Evolutionary conservation across 345 rosid genomes (phyloP).

Genomic region (Eucalyptus marginata): DNA sequence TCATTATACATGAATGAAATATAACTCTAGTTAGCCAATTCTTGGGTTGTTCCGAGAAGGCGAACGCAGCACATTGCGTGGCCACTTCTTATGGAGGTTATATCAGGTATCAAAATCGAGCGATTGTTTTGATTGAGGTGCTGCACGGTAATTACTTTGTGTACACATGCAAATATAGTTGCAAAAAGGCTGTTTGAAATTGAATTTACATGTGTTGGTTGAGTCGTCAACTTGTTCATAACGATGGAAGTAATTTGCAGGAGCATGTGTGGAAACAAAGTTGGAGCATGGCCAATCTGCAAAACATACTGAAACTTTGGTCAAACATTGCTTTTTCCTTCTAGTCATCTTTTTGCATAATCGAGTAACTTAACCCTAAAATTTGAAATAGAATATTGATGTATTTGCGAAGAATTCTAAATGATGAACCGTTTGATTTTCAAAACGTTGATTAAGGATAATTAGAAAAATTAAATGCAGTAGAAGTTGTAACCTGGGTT

Average conservation of each 20-base stretch:
- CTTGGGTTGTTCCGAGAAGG: too few species aligned
- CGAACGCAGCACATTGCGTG: background rate
- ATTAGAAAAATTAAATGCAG: too few species aligned
- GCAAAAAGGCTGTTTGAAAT: background rate
- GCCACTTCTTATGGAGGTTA: background rate
- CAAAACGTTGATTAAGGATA: too few species aligned
- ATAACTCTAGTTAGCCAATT: background rate
- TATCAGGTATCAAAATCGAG: background rate
- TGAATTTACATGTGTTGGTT: background rate
- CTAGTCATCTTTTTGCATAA: too few species aligned
- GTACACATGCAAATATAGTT: background rate
- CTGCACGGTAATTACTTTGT: too few species aligned
- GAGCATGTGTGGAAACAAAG: background rate
- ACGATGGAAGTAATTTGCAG: background rate
- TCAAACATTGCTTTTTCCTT: background rate
- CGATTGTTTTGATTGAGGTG: background rate
- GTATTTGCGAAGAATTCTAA: too few species aligned
- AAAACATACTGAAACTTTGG: background rate
- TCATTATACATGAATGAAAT: background rate
- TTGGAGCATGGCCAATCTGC: background rate
- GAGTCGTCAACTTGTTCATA: background rate
- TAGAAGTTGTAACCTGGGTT: too few species aligned
- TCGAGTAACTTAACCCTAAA: too few species aligned
- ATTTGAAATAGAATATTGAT: too few species aligned
- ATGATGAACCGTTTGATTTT: too few species aligned